Evolutionary conservation across 495 filamentous ascomycete genomes (phyloP).

Genomic region (Penicillium macrosclerotiorum): DNA sequence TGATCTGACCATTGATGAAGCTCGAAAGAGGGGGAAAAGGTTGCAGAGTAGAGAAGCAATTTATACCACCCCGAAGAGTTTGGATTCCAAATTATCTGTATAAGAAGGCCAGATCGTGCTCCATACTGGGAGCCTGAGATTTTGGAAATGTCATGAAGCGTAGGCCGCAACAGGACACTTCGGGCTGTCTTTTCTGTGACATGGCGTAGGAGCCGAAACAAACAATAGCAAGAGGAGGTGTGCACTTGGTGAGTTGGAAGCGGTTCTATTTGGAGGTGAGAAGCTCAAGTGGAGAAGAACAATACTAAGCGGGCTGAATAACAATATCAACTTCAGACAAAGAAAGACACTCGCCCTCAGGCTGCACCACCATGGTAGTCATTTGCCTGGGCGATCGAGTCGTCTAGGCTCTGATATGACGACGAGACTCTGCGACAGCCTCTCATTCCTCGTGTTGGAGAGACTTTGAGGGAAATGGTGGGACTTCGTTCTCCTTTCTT

Average conservation of each 20-base stretch:
- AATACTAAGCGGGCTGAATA: constrained; percentile 21
- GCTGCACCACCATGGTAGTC: background rate
- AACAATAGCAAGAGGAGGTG: constrained; percentile 15
- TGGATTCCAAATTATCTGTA: constrained; percentile 4
- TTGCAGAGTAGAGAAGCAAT: background rate
- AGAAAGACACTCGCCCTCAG: constrained; percentile 4
- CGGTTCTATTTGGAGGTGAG: too few species aligned
- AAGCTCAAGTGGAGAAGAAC: constrained; percentile 16
- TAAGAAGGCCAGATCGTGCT: constrained; percentile 3
- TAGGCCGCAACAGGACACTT: too few species aligned
- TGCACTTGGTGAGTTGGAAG: too few species aligned
- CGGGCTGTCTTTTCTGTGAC: background rate
- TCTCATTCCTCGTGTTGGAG: background rate
- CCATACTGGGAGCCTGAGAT: too few species aligned
- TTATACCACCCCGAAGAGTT: too few species aligned
- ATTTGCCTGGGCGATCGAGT: background rate
- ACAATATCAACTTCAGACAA: constrained; percentile 26
- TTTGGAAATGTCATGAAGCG: too few species aligned
- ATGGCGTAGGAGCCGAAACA: constrained; percentile 30
- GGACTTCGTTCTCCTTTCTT: too few species aligned
- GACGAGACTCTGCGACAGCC: too few species aligned
- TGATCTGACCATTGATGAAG: too few species aligned
- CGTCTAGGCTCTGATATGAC: background rate
- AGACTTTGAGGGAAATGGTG: background rate
- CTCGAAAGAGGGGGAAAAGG: background rate